These are phyloP conservation scores for Ilyonectria destructans DNA, from an alignment of 2,329 filamentous ascomycete species.

Conservation along the genomic window DNA sequence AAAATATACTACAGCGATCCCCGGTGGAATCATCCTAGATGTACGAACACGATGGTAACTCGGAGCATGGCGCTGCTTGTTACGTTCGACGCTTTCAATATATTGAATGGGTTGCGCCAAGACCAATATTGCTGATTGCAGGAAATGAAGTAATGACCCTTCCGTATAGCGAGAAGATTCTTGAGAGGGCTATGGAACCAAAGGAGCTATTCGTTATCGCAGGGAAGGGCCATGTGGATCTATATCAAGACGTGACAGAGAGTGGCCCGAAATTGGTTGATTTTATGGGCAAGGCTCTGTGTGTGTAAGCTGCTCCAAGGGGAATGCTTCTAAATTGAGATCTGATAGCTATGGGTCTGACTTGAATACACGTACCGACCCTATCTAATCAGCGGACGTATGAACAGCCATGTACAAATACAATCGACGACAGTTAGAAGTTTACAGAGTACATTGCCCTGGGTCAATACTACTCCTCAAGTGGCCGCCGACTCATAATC, in stretches of 20 bases:
- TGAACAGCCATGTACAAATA: too few species aligned
- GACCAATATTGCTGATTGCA: conserved; percentile 2
- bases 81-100: neutral
- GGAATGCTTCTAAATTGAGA: too few species aligned
- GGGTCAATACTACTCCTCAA: too few species aligned
- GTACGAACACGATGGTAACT: neutral
- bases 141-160: neutral
- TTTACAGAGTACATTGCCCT: too few species aligned
- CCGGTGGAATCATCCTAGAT: neutral
- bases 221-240: conserved; percentile 6
- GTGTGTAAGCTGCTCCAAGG: too few species aligned
- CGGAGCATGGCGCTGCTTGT: neutral
- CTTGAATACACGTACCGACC: too few species aligned
- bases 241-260: conserved; percentile 11
- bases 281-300: neutral
- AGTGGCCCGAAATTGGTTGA: conserved; percentile 1
- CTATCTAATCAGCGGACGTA: too few species aligned
- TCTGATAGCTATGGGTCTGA: too few species aligned
- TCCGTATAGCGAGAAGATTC: neutral
- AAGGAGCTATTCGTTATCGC: conserved; percentile 1
- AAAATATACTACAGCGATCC: neutral
- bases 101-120: conserved; percentile 3
- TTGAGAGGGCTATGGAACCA: conserved; percentile 1
- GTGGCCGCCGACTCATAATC: too few species aligned
- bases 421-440: too few species aligned